Evolutionary conservation across 1,284 basidiomycete species (phyloP), one percentile per base, ranked within the genome.

Genomic region (Polyporus tsugae): DNA sequence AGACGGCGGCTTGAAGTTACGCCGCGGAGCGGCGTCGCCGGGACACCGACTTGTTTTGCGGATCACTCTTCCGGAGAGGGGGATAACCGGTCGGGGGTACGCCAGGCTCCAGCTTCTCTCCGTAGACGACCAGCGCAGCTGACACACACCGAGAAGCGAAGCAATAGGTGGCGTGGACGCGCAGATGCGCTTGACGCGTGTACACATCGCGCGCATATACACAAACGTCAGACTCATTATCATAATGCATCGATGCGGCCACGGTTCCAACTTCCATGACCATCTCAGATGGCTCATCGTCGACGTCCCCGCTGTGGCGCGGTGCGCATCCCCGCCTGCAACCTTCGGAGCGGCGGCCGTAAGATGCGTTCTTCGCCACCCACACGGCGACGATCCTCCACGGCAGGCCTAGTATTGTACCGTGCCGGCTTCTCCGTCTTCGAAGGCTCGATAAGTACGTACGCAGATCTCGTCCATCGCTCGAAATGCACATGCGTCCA

Each of bases 11-110:
- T 49, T 49, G 46, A 49, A 49, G 46, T 13, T 25, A 22, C n/a
- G 25, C 49, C 49, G 29, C 49, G 29, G 29, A 53, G 53, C 33
- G 53, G 53, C 53, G 53, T 19, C 35, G 53, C 55, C 35, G 35
- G 55, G 55, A 19, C 33, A 19, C n/a, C 33, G 19, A 58, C 15
- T 4, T 10, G 10, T 38, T 22, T 58, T 58, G 55, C 55, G 55
- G 55, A 35, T 58, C 55, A 38, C 35, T 17, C 33, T 38, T 38
- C 35, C 29, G 55, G 55, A 19, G 19, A 4, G 25, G 17, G 3
- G 29, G 33, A 15, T 22, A 22, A 55, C 52, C 25, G 29, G 52
- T n/a, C 35, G 19, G 55, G 19, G 35, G 35, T 58, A 11, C 19
- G 17, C 55, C 35, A n/a, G 15, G 35, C 6, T 2, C 19, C 35